Base-by-base conservation (phyloP, 1,284 basidiomycete species). In the Schizophyllum commune region DNA sequence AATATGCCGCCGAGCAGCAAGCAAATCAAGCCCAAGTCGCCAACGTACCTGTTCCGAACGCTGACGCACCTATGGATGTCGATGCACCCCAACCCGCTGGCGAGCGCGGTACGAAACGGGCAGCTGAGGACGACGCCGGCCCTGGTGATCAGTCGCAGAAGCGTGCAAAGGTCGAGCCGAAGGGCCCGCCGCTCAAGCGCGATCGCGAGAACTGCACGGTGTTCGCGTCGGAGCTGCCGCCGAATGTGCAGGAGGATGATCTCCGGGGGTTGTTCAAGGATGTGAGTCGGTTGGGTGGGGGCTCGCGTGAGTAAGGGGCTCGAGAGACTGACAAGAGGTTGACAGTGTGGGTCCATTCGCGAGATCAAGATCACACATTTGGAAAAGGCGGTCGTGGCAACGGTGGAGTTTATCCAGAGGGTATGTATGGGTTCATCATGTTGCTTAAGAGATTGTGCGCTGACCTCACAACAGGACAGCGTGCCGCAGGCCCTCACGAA, bases 141-240 rank as follows among this genome's bases (percentile, higher is more conserved):
- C 27, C 27, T 27, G 5, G 27, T 3, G 53, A 47, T 3, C 53
- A 20, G 53, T 15, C 53, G 53, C 19, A 73, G 60, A 91, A 91
- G 74, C 88, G 85, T 67, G 73, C 79, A 7, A 82, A 78, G 70
- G 54, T 60, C 85, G 83, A 84, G 65, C 65, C 72, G 59, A 78
- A 77, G 61, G 71, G 77, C 15, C 70, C 70, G 1, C 75, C 79
- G 8, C 70, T 88, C 22, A 91, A 90, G 73, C 95, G 96, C 63
- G 97, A 99, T 74, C 92, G 97, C 58, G 97, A 99, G 76, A 92
- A 98, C 68, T 87, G 87, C 51, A 97, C 95, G 0, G 89, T 98
- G 1, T 90, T 98, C 58, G 89, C 98, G 5, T 83, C 87, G 0
- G 84, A 90, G 32, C 75, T 98, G 7, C 84, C 86, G 0, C 55